phyloP scores from a whole-genome alignment of 257 asterid genomes.

The Ophiorrhiza pumila region DNA sequence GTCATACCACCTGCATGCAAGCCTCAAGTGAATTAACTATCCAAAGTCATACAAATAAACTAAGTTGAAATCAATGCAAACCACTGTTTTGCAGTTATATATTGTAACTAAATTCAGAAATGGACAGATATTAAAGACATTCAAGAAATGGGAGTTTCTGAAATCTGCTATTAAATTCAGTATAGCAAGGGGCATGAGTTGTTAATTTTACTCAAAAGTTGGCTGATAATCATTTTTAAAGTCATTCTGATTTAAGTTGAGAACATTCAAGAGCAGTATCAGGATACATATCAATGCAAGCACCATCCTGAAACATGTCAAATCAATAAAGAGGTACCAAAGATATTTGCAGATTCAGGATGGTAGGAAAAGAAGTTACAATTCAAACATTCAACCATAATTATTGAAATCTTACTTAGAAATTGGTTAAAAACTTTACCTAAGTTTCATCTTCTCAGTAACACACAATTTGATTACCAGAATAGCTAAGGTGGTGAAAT shows the following conservation, averaged over 20 bases:
- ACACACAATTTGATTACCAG: not conserved
- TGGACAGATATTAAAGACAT: not conserved
- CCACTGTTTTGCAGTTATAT: not conserved
- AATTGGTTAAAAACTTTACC: not conserved
- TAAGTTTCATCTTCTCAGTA: not conserved
- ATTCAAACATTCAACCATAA: not conserved
- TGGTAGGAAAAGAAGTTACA: not conserved
- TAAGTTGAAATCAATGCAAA: not conserved
- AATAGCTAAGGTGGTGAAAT: not conserved
- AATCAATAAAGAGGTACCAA: not conserved
- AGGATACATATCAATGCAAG: not conserved
- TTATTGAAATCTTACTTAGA: not conserved
- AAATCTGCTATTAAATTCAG: not conserved
- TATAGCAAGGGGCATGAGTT: not conserved
- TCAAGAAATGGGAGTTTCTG: not conserved
- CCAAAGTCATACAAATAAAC: constrained; percentile 10
- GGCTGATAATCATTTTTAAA: not conserved
- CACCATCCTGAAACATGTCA: not conserved
- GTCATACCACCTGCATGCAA: constrained; percentile 76
- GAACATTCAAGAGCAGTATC: not conserved
- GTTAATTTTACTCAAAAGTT: not conserved
- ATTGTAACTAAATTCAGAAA: not conserved
- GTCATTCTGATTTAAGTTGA: not conserved
- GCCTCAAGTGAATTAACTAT: constrained; percentile 19
- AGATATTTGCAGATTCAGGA: not conserved